Base-by-base conservation (phyloP, 2,329 filamentous ascomycete species). In the Aureobasidium zeae region DNA sequence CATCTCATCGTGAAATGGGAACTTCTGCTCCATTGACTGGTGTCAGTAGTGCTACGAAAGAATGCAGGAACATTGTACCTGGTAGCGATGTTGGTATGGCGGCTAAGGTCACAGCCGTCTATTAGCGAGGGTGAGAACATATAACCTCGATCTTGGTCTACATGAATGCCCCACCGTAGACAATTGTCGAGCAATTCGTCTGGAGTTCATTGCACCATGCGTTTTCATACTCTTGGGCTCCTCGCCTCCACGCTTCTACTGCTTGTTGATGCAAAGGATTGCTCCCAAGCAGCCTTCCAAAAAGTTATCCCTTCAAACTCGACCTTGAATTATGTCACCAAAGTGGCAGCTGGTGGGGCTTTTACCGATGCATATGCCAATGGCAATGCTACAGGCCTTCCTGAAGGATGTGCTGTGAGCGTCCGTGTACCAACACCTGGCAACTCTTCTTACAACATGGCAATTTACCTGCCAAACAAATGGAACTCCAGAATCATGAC, bases 361-460 rank as follows among this genome's bases (percentile, higher is more conserved):
- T 67, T 66, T 47, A 38, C 61, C 8, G 62, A 65, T 7, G 59
- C 62, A 0, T 41, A 54, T 9, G 53, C 56, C 34, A 57, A 66
- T 29, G 59, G 62, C 10, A 62, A 63, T 17, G 66, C 67, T 47
- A 63, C 67, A n/a, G 55, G 48, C 1, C 64, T 60, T 19, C 63
- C 64, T 5, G 57, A 58, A 4, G 52, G 56, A 57, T 52, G 59
- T 8, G 52, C 49, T 34, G 52, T 55, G 8, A 46, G 57, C 5
- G 61, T 58, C 31, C 57, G 51, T 0, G 48, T 60, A 9, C 50
- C 60, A 35, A 49, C 59, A 24, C 54, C 56, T 20, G 38, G 51
- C 9, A 51, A 43, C 17, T 59, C 57, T 2, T 50, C 52, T 5
- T 60, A 50, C 48, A 54, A 50, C 16, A 59, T 60, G 44, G 58